These are phyloP conservation scores for Ascodesmis nigricans DNA, from an alignment of 495 filamentous ascomycete species.

Conservation along the genomic window DNA sequence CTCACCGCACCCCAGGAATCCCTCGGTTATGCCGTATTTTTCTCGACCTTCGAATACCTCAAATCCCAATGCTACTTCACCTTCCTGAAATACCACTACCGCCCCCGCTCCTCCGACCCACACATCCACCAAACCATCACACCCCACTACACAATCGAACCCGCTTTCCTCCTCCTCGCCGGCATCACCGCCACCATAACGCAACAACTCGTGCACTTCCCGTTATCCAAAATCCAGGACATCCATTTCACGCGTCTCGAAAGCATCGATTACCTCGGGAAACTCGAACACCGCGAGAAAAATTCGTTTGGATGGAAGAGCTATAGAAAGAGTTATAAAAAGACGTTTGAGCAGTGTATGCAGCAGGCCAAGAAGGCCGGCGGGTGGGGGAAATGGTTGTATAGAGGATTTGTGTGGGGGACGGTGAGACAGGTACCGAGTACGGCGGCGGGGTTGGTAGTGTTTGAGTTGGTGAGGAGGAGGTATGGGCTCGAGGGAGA, in stretches of 20 bases:
- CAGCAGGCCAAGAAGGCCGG: slow-evolving; percentile 39
- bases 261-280: slow-evolving; percentile 41
- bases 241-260: slow-evolving; percentile 62
- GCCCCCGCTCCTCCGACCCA: slow-evolving; percentile 13
- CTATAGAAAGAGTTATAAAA: slow-evolving; percentile 54
- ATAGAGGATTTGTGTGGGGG: slow-evolving; percentile 48
- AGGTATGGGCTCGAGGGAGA: slow-evolving; percentile 48
- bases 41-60: slow-evolving; percentile 64
- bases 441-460: slow-evolving; percentile 70
- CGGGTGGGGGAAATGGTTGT: slow-evolving; percentile 50
- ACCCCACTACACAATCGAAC: slow-evolving; percentile 72
- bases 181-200: slow-evolving; percentile 52
- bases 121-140: slow-evolving; percentile 30
- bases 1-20: slow-evolving; percentile 32
- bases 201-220: slow-evolving; percentile 63
- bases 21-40: slow-evolving; percentile 64
- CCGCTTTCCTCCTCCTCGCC: slow-evolving; percentile 54
- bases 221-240: slow-evolving; percentile 49
- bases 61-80: slow-evolving; percentile 69
- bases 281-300: slow-evolving; percentile 18
- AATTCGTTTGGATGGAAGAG: slow-evolving; percentile 26
- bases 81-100: slow-evolving; percentile 57
- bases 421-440: slow-evolving; percentile 68
- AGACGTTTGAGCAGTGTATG: slow-evolving; percentile 48
- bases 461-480: slow-evolving; percentile 68